Evolutionary conservation across 2,329 filamentous ascomycete genomes (phyloP).

Genomic region (Fusarium setosum): DNA sequence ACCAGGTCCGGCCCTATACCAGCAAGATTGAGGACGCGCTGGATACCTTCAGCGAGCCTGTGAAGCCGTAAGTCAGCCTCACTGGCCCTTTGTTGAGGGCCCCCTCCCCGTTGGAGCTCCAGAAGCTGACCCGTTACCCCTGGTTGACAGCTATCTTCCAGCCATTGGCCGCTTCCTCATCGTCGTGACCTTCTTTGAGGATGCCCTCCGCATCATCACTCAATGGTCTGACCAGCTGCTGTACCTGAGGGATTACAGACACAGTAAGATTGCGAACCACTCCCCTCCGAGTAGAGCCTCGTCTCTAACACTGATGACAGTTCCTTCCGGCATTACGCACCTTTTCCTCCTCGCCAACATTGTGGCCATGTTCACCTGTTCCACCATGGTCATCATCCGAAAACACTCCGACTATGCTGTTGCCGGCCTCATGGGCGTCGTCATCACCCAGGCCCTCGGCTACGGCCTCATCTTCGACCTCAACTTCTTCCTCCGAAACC

Average conservation of each 20-base stretch:
- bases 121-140: slow-evolving; percentile 28
- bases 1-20: slow-evolving; percentile 91
- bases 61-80: slow-evolving; percentile 91
- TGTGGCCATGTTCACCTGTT: slow-evolving; percentile 85
- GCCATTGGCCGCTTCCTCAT: slow-evolving; percentile 97
- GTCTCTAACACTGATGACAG: slow-evolving; percentile 59
- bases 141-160: slow-evolving; percentile 79
- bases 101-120: slow-evolving; percentile 1
- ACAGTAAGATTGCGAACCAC: slow-evolving; percentile 75
- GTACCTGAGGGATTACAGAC: slow-evolving; percentile 91
- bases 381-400: slow-evolving; percentile 87
- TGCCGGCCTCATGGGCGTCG: slow-evolving; percentile 87
- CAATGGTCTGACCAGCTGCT: slow-evolving; percentile 97
- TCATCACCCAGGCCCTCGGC: slow-evolving; percentile 92
- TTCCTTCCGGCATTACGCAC: slow-evolving; percentile 89
- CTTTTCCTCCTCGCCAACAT: slow-evolving; percentile 93
- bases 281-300: not conserved
- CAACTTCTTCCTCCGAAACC: slow-evolving; percentile 99
- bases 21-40: slow-evolving; percentile 98
- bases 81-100: too few species aligned
- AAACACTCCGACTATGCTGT: slow-evolving; percentile 96
- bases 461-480: slow-evolving; percentile 99
- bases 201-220: slow-evolving; percentile 94
- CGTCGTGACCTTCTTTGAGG: slow-evolving; percentile 97
- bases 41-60: slow-evolving; percentile 86